Evolutionary conservation across 805 yeast species (phyloP).

Genomic region (Wickerhamiella spandovensis): DNA sequence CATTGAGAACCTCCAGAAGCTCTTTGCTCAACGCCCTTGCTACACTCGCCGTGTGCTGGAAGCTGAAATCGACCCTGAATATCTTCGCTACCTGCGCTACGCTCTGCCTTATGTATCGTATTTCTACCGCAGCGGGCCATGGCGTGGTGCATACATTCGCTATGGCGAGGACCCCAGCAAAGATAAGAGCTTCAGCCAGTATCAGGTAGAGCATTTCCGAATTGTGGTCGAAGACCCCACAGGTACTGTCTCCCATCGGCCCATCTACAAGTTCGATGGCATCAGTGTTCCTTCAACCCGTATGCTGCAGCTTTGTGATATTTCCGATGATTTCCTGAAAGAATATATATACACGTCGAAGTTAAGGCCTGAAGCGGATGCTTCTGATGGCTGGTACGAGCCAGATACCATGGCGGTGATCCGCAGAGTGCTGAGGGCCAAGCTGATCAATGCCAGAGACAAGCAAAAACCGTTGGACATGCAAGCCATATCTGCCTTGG

Average conservation of each 20-base stretch:
- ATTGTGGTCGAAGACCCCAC: slow-evolving; percentile 21
- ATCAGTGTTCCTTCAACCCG: slow-evolving; percentile 50
- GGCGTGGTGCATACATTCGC: slow-evolving; percentile 75
- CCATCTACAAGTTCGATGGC: slow-evolving; percentile 56
- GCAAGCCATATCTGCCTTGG: not conserved
- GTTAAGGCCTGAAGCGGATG: slow-evolving; percentile 34
- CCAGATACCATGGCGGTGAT: slow-evolving; percentile 48
- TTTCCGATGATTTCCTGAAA: slow-evolving; percentile 50
- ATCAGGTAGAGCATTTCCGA: slow-evolving; percentile 80
- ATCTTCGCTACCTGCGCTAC: slow-evolving; percentile 35
- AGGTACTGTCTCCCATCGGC: slow-evolving; percentile 15
- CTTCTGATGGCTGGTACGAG: slow-evolving; percentile 71
- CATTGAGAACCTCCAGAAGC: slow-evolving; percentile 24
- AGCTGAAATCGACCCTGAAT: slow-evolving; percentile 8
- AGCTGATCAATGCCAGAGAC: slow-evolving; percentile 46
- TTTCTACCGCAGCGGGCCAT: slow-evolving; percentile 79
- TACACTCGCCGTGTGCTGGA: slow-evolving; percentile 69
- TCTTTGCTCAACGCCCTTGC: slow-evolving; percentile 63
- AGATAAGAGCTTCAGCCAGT: slow-evolving; percentile 40
- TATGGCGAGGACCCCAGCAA: slow-evolving; percentile 67
- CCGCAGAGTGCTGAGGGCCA: slow-evolving; percentile 53
- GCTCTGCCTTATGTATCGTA: slow-evolving; percentile 80
- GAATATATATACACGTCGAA: slow-evolving; percentile 30
- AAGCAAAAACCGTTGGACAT: slow-evolving; percentile 21
- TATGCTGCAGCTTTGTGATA: slow-evolving; percentile 67